phyloP scores from a whole-genome alignment of 129 eudicot genomes.

The Daucus carota region DNA sequence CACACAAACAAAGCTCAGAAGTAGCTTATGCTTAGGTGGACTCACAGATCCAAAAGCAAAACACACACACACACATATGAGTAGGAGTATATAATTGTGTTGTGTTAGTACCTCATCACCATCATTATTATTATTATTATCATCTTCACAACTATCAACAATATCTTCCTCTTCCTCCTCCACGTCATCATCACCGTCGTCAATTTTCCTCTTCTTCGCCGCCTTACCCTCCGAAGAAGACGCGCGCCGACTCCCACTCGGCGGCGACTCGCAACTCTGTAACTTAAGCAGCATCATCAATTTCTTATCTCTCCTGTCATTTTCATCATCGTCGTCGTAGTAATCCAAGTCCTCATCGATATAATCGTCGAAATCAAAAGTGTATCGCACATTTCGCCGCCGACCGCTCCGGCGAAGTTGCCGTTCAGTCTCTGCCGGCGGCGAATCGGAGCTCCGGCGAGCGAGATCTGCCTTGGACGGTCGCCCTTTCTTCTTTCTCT shows the following conservation, averaged over 20 bases:
- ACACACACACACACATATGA: not conserved
- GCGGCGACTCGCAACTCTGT: constrained; percentile 20
- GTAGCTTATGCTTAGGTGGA: constrained; percentile 38
- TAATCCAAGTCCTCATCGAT: constrained; percentile 61
- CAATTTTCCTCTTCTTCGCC: constrained; percentile 54
- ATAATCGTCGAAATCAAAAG: constrained; percentile 70
- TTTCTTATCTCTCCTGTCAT: constrained; percentile 66
- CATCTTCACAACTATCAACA: constrained; percentile 14
- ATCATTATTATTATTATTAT: constrained; percentile 31
- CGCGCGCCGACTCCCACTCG: constrained; percentile 39
- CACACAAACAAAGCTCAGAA: constrained; percentile 18
- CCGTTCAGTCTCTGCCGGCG: constrained; percentile 23
- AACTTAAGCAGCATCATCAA: constrained; percentile 35
- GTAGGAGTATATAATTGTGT: not conserved
- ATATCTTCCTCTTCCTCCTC: constrained; percentile 25
- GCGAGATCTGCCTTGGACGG: constrained; percentile 84
- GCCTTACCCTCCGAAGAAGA: constrained; percentile 31
- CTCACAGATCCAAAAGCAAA: constrained; percentile 26
- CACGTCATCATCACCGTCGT: constrained; percentile 20
- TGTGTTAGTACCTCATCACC: constrained; percentile 41
- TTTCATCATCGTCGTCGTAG: constrained; percentile 36
- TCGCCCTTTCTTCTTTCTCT: constrained; percentile 73
- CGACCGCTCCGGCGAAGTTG: constrained; percentile 66
- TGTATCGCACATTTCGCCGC: constrained; percentile 73
- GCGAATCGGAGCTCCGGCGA: constrained; percentile 20